Evolutionary conservation across 352 stramenopile species (phyloP).

Genomic region (Phytophthora meadii): DNA sequence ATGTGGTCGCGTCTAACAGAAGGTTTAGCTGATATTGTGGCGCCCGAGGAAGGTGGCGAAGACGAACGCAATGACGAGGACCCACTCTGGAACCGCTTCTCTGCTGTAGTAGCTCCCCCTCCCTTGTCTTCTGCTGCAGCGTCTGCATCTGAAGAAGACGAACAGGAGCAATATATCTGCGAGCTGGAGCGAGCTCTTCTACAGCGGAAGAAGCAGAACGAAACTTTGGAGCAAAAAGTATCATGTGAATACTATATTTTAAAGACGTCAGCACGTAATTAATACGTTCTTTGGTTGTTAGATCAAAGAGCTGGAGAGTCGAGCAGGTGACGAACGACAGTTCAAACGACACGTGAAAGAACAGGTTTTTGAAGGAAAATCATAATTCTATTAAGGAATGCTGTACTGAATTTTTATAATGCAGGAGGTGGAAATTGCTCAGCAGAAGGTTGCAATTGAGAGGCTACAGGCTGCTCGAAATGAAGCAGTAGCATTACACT

Average conservation of each 20-base stretch:
- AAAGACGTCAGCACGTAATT: constrained; percentile 1
- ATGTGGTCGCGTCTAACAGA: constrained; percentile 80
- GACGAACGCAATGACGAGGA: constrained; percentile 34
- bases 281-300: constrained; percentile 18
- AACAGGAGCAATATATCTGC: constrained; percentile 83
- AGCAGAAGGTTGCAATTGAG: constrained; percentile 30
- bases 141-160: constrained; percentile 50
- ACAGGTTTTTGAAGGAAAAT: constrained; percentile 16
- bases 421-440: constrained; percentile 30
- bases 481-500: constrained; percentile 7
- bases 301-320: constrained; percentile 22
- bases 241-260: background rate
- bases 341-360: constrained; percentile 27
- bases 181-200: constrained; percentile 76
- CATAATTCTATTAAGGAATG: background rate
- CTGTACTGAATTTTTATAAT: constrained; percentile 4
- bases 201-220: constrained; percentile 81
- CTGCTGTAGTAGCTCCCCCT: constrained; percentile 57
- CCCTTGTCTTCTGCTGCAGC: constrained; percentile 2
- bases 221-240: constrained; percentile 59
- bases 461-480: constrained; percentile 20
- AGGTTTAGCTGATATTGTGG: constrained; percentile 74
- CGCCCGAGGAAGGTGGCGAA: constrained; percentile 48
- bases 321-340: constrained; percentile 10
- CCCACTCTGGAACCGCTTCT: constrained; percentile 50